A percentile compares a stretch with the other conserved stretches of the same genome.
Evolutionary conservation across 2,329 filamentous ascomycete species (phyloP).

Genomic region (Dothideomycetidae sp.): DNA sequence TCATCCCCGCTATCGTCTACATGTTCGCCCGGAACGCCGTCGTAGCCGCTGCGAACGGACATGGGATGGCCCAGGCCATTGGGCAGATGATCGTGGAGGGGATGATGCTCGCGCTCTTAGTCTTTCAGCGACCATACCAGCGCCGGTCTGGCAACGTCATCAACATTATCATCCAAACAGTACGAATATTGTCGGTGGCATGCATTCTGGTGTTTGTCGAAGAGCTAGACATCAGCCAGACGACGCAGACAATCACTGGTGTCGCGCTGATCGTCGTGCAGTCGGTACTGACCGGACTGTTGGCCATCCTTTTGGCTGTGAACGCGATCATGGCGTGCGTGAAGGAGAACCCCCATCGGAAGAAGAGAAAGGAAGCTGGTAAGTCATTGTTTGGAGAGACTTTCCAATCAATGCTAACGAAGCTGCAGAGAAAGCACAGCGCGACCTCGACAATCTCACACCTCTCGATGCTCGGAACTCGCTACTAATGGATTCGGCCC

Average conservation of each 20-base stretch:
- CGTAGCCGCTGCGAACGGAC: conserved; percentile 70
- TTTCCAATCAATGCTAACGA: conserved; percentile 18
- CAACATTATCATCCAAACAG: conserved; percentile 81
- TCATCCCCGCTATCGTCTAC: conserved; percentile 78
- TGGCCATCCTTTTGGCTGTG: conserved; percentile 77
- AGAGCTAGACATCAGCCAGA: conserved; percentile 76
- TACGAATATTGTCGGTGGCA: conserved; percentile 73
- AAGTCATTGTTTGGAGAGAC: conserved; percentile 31
- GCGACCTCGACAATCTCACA: conserved; percentile 69
- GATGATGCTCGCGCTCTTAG: conserved; percentile 60
- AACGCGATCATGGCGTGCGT: conserved; percentile 74
- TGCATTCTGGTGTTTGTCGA: conserved; percentile 92
- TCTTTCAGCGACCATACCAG: conserved; percentile 79
- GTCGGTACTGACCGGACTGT: conserved; percentile 62
- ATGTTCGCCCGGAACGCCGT: conserved; percentile 79
- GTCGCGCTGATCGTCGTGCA: conserved; percentile 91
- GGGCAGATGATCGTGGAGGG: conserved; percentile 71
- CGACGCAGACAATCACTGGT: conserved; percentile 85
- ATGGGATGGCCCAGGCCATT: conserved; percentile 67
- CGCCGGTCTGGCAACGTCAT: conserved; percentile 80
- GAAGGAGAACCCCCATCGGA: conserved; percentile 80
- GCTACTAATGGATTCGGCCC: conserved; percentile 52
- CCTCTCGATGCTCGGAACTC: conserved; percentile 78
- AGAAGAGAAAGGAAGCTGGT: conserved; percentile 79
- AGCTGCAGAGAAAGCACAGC: conserved; percentile 55